Evolutionary conservation across 2,329 filamentous ascomycete species (phyloP).

Genomic region (Sporothrix mexicana): DNA sequence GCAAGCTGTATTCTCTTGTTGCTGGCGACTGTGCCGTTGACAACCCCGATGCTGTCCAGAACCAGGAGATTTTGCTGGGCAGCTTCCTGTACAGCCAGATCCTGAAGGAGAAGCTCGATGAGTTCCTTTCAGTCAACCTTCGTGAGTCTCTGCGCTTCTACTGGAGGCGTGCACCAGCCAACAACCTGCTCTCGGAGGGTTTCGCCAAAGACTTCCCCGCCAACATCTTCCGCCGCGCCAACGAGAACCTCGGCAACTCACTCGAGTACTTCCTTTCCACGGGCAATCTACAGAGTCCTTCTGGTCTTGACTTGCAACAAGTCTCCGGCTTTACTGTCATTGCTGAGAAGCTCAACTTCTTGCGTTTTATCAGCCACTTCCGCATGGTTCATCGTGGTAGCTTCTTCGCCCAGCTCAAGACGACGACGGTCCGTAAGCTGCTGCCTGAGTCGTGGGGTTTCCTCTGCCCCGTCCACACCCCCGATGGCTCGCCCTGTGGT

Average conservation of each 20-base stretch:
- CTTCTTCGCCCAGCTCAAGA: conserved; percentile 98
- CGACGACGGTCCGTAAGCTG: conserved; percentile 93
- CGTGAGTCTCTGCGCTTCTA: conserved; percentile 63
- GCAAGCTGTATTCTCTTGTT: conserved; percentile 91
- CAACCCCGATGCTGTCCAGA: conserved; percentile 95
- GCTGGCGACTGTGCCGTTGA: conserved; percentile 92
- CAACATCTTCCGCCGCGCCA: conserved; percentile 79
- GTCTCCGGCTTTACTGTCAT: conserved; percentile 94
- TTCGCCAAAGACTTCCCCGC: conserved; percentile 81
- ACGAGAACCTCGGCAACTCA: conserved; percentile 84
- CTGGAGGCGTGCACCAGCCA: conserved; percentile 61
- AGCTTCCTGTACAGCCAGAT: conserved; percentile 96
- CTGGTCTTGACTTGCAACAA: conserved; percentile 92
- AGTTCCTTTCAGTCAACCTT: conserved; percentile 70
- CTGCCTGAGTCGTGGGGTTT: conserved; percentile 98
- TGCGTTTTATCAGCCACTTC: conserved; percentile 98
- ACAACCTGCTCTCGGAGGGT: conserved; percentile 75
- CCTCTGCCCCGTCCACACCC: conserved; percentile 95
- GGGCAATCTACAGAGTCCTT: conserved; percentile 88
- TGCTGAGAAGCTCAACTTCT: conserved; percentile 98
- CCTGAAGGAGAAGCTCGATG: conserved; percentile 90
- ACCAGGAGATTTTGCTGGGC: conserved; percentile 91
- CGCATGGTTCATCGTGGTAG: conserved; percentile 98
- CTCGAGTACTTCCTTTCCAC: conserved; percentile 97
- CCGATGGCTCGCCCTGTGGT: conserved; percentile 93